These are phyloP conservation scores for Wickerhamiella occidentalis DNA, from an alignment of 805 yeast genomes.

Conservation along the genomic window DNA sequence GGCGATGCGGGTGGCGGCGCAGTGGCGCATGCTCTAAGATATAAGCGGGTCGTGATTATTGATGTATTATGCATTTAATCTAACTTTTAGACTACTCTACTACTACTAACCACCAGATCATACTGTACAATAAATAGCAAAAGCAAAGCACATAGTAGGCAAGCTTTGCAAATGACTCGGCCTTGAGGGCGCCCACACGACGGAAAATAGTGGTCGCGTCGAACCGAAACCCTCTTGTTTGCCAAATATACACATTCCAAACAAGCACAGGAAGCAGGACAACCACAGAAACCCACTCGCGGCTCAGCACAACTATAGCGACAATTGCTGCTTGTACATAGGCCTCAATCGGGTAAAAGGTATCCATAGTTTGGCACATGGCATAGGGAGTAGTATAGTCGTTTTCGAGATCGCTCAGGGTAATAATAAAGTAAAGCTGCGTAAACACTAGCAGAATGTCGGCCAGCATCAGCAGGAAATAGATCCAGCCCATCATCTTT, in stretches of 20 bases:
- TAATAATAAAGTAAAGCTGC: constrained; percentile 22
- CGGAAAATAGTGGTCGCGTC: constrained; percentile 97
- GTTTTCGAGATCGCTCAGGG: constrained; percentile 35
- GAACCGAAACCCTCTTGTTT: constrained; percentile 68
- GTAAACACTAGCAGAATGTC: constrained; percentile 20
- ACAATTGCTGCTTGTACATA: constrained; percentile 58
- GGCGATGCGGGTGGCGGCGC: too few relatives aligned
- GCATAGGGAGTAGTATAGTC: constrained; percentile 97
- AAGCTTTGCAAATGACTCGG: constrained; percentile 78
- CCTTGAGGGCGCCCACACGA: constrained; percentile 84
- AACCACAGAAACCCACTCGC: constrained; percentile 84
- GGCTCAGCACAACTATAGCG: constrained; percentile 60
- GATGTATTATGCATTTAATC: too few relatives aligned
- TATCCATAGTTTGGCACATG: constrained; percentile 83
- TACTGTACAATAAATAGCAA: constrained; percentile 90
- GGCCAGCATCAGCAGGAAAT: constrained; percentile 17
- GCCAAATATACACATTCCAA: constrained; percentile 68
- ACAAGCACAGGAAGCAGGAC: constrained; percentile 74
- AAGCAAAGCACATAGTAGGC: constrained; percentile 86
- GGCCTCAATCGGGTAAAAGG: constrained; percentile 56
- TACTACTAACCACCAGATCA: constrained; percentile 40
- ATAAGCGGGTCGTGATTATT: too few relatives aligned
- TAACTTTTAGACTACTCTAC: background rate
- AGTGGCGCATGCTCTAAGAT: too few relatives aligned
- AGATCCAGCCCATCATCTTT: constrained; percentile 17